Evolutionary conservation across 805 yeast species (phyloP), one percentile per base, ranked within the genome.

Genomic region (Kockiozyma suomiensis): DNA sequence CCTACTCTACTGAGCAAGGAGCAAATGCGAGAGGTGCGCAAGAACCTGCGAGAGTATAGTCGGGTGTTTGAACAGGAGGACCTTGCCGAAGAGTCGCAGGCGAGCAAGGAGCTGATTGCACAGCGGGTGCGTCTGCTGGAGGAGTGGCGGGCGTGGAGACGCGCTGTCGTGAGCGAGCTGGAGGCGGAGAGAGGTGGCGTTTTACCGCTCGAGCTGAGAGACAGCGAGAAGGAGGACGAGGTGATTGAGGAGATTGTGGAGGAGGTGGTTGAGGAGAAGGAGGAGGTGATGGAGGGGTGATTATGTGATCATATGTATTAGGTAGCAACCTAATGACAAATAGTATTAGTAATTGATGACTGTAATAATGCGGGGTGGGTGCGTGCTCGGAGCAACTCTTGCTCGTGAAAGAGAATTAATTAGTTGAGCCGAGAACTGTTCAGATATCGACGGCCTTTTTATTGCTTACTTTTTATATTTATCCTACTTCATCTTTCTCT

Each of bases 11-110:
- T 94, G 72, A 79, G 85, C 62, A 84, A 86, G 69, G 87, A 84
- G 67, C 96, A 90, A 74, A 84, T 84, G 79, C 90, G 90, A 87
- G 87, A 86, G 81, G 90, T 94, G 65, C 84, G 90, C 79, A 88
- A 89, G 87, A 87, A 87, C 78, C 78, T 93, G 79, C 84, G 86
- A 73, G 93, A 89, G 76, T 90, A 88, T 82, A 81, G 91, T 69
- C 94, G 94, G 43, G 91, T 90, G 76, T 94, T 92, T 78, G 98
- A 93, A 68, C 97, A 91, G 77, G 80, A 82, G 65, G 99, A 94
- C 78, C 93, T 93, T 50, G 92, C 90, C 93, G 97, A 91, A 77
- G 96, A 94, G 61, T 87, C 89, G 70, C 87, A 91, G 70, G 97
- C 96, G 70, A 82, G 89, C 68, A 86, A 94, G 79, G 97, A 91